These are phyloP conservation scores for Saksenaea vasiformis DNA, from an alignment of 371 early-diverging fungal genomes.

Conservation along the genomic window DNA sequence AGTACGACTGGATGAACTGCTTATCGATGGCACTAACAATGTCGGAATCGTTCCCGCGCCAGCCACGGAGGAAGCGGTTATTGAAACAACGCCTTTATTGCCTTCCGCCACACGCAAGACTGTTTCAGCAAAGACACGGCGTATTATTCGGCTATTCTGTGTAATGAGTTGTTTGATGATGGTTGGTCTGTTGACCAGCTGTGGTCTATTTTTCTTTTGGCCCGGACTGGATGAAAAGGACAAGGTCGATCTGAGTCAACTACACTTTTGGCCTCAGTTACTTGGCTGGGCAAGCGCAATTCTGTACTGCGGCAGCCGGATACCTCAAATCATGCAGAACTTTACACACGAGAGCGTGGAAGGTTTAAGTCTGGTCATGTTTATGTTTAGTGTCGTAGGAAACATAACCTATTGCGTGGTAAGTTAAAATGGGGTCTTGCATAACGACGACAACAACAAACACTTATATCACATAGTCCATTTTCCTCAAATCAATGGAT, in stretches of 20 bases:
- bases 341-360: constrained; percentile 70
- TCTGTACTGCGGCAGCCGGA: constrained; percentile 61
- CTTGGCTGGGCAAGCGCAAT: constrained; percentile 60
- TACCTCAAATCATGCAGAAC: constrained; percentile 86
- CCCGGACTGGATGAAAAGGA: constrained; percentile 14
- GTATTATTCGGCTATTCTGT: constrained; percentile 25
- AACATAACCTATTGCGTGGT: constrained; percentile 71
- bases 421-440: constrained; percentile 13
- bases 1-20: not conserved
- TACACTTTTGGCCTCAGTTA: constrained; percentile 41
- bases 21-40: not conserved
- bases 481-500: constrained; percentile 64
- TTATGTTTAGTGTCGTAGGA: constrained; percentile 80
- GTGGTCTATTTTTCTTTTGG: constrained; percentile 28
- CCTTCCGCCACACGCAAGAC: not conserved
- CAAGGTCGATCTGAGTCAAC: constrained; percentile 33
- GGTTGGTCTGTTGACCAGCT: constrained; percentile 18
- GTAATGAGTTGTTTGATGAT: constrained; percentile 20
- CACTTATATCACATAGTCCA: constrained; percentile 42
- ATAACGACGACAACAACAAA: not conserved
- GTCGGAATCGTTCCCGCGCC: not conserved
- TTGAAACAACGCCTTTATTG: constrained; percentile 4
- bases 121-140: constrained; percentile 15
- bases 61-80: not conserved
- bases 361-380: constrained; percentile 80